phyloP scores from a whole-genome alignment of 345 rosid species.

The Syzygium aqueum region DNA sequence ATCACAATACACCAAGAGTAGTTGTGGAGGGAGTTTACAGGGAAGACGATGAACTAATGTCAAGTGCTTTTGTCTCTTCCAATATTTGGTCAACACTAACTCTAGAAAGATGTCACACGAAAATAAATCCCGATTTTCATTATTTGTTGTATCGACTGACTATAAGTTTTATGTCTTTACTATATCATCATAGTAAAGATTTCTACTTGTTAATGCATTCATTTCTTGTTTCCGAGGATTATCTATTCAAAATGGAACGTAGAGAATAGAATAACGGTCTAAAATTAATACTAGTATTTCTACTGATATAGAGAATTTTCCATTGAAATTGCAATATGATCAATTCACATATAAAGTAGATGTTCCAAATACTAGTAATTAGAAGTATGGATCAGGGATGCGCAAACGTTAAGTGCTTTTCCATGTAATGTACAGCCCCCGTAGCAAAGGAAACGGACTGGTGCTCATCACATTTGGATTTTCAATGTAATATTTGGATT shows the following conservation, averaged over 20 bases:
- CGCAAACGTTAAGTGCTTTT: not conserved
- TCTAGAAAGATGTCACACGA: not conserved
- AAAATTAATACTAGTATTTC: not conserved
- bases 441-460: not conserved
- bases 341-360: not conserved
- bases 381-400: not conserved
- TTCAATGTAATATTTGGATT: too few species aligned
- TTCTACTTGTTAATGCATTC: not conserved
- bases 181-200: not conserved
- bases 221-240: not conserved
- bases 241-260: not conserved
- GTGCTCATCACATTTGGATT: not conserved
- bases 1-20: not conserved
- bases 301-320: not conserved
- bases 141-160: not conserved
- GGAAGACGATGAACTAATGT: not conserved
- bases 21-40: not conserved
- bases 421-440: not conserved
- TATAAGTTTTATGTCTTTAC: not conserved
- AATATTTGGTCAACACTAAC: not conserved
- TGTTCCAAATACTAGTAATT: not conserved
- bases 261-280: not conserved
- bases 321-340: not conserved
- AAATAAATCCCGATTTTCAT: not conserved
- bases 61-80: not conserved